A percentile compares a stretch with the other conserved stretches of the same genome.
Conservation (phyloP, 805 yeast species). For the Candida sakaeoensis region DNA sequence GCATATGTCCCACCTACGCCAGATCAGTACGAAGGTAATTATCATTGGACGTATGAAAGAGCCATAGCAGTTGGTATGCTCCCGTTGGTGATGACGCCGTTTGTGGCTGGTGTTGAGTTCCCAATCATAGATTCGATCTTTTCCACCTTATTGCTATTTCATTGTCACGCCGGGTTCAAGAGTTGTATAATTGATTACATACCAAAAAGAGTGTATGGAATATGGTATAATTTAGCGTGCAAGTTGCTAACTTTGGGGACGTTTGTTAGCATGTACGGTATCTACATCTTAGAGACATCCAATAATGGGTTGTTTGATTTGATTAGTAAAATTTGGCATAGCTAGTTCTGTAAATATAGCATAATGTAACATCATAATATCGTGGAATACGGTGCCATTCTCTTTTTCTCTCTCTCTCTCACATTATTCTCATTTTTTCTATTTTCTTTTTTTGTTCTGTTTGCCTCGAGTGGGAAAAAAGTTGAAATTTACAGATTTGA, state of each 20-base stretch:
- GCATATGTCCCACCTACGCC: slow-evolving; percentile 68
- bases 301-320: slow-evolving; percentile 76
- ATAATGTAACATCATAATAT: neutral
- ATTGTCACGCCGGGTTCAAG: slow-evolving; percentile 82
- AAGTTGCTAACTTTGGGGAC: slow-evolving; percentile 71
- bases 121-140: slow-evolving; percentile 72
- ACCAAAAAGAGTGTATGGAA: slow-evolving; percentile 81
- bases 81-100: slow-evolving; percentile 75
- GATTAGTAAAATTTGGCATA: slow-evolving; percentile 58
- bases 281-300: slow-evolving; percentile 76
- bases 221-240: slow-evolving; percentile 66
- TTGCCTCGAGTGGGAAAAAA: too few relatives aligned
- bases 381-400: too few relatives aligned
- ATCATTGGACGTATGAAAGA: slow-evolving; percentile 93
- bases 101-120: slow-evolving; percentile 66
- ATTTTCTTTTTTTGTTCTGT: too few relatives aligned
- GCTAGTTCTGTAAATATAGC: slow-evolving; percentile 20
- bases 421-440: too few relatives aligned
- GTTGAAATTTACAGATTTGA: too few relatives aligned
- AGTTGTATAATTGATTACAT: slow-evolving; percentile 92
- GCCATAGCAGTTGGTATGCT: slow-evolving; percentile 63
- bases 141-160: slow-evolving; percentile 64
- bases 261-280: slow-evolving; percentile 66
- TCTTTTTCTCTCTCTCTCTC: neutral
- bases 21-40: slow-evolving; percentile 70